phyloP scores from a whole-genome alignment of 257 asterid genomes.

The Jasminum sambac region DNA sequence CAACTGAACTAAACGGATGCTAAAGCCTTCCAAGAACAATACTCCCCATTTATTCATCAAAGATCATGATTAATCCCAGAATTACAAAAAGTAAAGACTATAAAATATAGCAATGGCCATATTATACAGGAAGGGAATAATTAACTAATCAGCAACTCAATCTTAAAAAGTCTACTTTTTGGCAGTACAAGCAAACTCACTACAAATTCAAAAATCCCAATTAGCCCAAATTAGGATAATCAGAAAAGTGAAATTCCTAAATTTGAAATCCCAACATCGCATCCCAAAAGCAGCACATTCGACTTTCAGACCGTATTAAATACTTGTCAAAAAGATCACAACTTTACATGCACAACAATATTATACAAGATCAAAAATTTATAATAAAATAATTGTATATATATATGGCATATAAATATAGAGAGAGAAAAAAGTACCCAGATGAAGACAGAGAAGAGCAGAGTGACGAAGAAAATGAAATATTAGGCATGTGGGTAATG shows the following conservation, averaged over 20 bases:
- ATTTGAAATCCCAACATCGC: background rate
- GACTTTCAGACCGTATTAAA: background rate
- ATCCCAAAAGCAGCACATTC: conserved; percentile 5
- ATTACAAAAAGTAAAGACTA: background rate
- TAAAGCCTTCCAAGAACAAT: background rate
- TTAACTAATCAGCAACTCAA: conserved; percentile 16
- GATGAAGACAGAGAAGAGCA: background rate
- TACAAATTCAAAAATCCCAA: conserved; percentile 14
- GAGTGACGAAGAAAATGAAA: background rate
- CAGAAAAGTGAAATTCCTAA: conserved; percentile 7
- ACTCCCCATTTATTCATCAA: background rate
- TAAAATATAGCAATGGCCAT: background rate
- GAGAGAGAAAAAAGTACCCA: conserved; percentile 22
- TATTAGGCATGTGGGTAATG: conserved; percentile 18
- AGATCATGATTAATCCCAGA: background rate
- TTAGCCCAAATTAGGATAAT: conserved; percentile 26
- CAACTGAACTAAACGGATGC: background rate
- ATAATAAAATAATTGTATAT: background rate
- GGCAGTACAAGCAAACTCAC: background rate
- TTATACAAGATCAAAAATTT: conserved; percentile 15
- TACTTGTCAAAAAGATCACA: conserved; percentile 4
- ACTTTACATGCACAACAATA: conserved; percentile 11
- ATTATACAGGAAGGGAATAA: background rate
- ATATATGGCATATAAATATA: background rate
- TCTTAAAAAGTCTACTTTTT: background rate